A percentile compares a stretch with the other conserved stretches of the same genome.
These are phyloP conservation scores for Conticribra guillardii DNA, from an alignment of 108 stramenopile genomes.

Conservation along the genomic window DNA sequence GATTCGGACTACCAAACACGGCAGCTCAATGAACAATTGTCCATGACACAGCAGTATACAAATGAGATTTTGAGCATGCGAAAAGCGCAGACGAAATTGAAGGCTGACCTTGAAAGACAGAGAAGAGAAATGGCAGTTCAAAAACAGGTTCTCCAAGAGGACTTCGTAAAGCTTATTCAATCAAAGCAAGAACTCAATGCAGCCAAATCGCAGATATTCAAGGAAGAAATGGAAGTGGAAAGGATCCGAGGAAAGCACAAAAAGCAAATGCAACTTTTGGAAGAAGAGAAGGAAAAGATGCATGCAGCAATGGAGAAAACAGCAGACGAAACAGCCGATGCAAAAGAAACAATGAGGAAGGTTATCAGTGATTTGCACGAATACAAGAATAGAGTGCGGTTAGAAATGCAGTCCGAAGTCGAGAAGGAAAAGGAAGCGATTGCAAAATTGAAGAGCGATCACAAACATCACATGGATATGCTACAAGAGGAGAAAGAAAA, in stretches of 20 bases:
- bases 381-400: background rate
- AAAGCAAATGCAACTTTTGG: constrained; percentile 1
- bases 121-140: background rate
- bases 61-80: background rate
- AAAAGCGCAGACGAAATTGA: background rate
- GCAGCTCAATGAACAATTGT: constrained; percentile 2
- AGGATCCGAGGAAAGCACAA: background rate
- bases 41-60: constrained; percentile 1
- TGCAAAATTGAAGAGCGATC: background rate
- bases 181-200: background rate
- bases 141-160: constrained; percentile 4
- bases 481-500: constrained; percentile 7
- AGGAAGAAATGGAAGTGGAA: constrained; percentile 7
- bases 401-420: background rate
- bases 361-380: background rate
- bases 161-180: background rate
- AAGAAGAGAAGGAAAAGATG: constrained; percentile 6
- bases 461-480: background rate
- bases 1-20: background rate
- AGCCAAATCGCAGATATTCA: background rate
- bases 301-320: background rate
- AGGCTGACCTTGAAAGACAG: constrained; percentile 8
- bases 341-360: background rate
- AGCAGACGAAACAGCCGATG: background rate
- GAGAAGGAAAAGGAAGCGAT: background rate